These are phyloP conservation scores for Hanseniaspora meyeri DNA, from an alignment of 805 yeast species.

Conservation along the genomic window DNA sequence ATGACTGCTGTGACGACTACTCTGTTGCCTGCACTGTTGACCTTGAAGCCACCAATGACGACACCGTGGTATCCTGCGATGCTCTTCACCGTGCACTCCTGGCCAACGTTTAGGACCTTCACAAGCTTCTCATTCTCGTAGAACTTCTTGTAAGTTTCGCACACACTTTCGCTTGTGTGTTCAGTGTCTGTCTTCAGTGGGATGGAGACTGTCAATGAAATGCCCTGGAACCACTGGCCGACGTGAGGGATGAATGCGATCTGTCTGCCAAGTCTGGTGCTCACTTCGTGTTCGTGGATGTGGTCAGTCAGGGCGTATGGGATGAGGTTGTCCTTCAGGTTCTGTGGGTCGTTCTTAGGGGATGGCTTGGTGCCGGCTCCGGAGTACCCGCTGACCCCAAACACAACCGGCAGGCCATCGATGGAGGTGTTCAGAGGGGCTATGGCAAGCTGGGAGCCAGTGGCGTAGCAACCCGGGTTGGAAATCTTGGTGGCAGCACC, in stretches of 20 bases:
- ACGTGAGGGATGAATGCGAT: constrained; percentile 95
- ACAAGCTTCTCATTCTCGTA: constrained; percentile 79
- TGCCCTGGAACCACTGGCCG: constrained; percentile 99
- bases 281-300: constrained; percentile 89
- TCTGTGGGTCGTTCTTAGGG: constrained; percentile 76
- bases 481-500: constrained; percentile 69
- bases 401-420: constrained; percentile 65
- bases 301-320: constrained; percentile 96
- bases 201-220: constrained; percentile 78
- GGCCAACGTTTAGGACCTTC: constrained; percentile 56
- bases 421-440: constrained; percentile 67
- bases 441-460: constrained; percentile 89
- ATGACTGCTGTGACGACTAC: constrained; percentile 91
- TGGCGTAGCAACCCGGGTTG: constrained; percentile 99
- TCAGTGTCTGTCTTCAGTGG: constrained; percentile 62
- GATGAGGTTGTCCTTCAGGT: constrained; percentile 68
- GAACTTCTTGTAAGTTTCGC: constrained; percentile 68
- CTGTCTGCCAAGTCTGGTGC: constrained; percentile 58
- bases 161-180: constrained; percentile 68
- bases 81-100: constrained; percentile 75
- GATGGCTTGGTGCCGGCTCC: constrained; percentile 99
- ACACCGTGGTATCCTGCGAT: constrained; percentile 91
- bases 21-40: constrained; percentile 75
- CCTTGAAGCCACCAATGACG: constrained; percentile 90
- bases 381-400: constrained; percentile 96